phyloP scores from a whole-genome alignment of 441 rosid genomes.

The Bocquillonia castaneifolia region DNA sequence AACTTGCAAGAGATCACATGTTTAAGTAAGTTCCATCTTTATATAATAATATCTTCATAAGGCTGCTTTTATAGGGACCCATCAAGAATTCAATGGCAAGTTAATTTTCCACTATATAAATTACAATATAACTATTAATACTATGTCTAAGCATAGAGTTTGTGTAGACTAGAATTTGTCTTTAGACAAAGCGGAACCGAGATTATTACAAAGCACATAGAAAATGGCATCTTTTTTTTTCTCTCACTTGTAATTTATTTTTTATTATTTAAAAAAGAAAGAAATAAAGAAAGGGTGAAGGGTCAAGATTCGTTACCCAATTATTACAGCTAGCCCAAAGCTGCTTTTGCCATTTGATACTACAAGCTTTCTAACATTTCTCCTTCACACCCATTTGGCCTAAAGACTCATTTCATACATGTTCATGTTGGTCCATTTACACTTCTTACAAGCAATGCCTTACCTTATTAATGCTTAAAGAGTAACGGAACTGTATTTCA shows the following conservation, averaged over 20 bases:
- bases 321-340: slow-evolving; percentile 37
- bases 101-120: not conserved
- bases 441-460: too few relatives aligned
- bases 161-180: not conserved
- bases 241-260: too few relatives aligned
- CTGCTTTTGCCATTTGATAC: slow-evolving; percentile 22
- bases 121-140: too few relatives aligned
- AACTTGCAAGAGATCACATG: not conserved
- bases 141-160: not conserved
- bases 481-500: slow-evolving; percentile 27
- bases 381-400: too few relatives aligned
- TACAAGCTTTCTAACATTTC: not conserved
- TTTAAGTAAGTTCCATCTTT: not conserved
- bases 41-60: not conserved
- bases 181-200: not conserved
- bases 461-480: slow-evolving; percentile 6
- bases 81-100: not conserved
- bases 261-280: too few relatives aligned
- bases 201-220: slow-evolving; percentile 9
- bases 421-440: too few relatives aligned
- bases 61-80: not conserved
- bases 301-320: slow-evolving; percentile 52
- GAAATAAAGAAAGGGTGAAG: too few relatives aligned
- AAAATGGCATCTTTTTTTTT: slow-evolving; percentile 30
- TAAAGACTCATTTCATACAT: too few relatives aligned